Conservation (phyloP, 2,329 filamentous ascomycete species). For the Epichloe hybrida region DNA sequence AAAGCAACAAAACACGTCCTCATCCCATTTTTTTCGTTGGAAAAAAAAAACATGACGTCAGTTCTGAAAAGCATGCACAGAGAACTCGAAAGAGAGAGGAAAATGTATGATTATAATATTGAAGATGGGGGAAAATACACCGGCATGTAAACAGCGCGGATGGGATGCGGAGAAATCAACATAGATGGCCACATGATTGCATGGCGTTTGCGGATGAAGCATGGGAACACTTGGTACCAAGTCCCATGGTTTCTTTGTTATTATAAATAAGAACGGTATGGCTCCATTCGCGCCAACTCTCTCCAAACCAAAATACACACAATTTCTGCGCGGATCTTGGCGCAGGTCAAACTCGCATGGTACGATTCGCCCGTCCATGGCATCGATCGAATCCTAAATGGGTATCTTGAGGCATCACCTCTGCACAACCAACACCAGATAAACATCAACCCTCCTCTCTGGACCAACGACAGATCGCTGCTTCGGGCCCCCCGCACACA, state of each 20-base stretch:
- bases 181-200: slow-evolving; percentile 2
- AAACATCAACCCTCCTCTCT: no score
- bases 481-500: background rate
- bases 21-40: background rate
- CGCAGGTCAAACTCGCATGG: no score
- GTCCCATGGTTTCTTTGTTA: background rate
- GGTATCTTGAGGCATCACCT: no score
- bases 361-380: no score
- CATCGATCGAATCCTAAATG: no score
- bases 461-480: background rate
- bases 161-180: background rate
- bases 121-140: background rate
- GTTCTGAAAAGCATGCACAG: background rate
- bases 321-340: no score
- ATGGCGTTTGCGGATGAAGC: slow-evolving; percentile 1
- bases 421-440: background rate
- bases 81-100: background rate
- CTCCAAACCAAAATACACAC: background rate
- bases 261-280: background rate
- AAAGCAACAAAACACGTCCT: no score
- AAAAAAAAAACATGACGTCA: background rate
- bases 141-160: background rate
- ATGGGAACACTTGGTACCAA: background rate
- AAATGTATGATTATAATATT: background rate
- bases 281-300: background rate